Conservation (phyloP, 805 yeast species). For the Priceomyces carsonii region DNA sequence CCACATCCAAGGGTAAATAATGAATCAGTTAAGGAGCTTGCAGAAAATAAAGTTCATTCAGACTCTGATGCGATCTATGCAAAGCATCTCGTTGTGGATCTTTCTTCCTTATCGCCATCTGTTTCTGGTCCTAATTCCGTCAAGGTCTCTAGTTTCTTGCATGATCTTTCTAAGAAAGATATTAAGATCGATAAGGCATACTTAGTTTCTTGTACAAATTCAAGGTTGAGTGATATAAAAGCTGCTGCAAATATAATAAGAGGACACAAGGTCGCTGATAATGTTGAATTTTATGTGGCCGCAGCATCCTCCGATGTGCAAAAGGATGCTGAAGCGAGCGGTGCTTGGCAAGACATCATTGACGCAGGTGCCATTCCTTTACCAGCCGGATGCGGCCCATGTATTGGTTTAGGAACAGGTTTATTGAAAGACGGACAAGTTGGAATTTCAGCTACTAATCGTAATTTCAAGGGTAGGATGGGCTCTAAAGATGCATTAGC, state of each 20-base stretch:
- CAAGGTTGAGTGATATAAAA: slow-evolving; percentile 86
- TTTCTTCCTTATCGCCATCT: slow-evolving; percentile 79
- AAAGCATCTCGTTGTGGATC: slow-evolving; percentile 80
- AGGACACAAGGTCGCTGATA: slow-evolving; percentile 80
- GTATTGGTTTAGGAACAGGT: slow-evolving; percentile 97
- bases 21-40: slow-evolving; percentile 55
- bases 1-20: slow-evolving; percentile 83
- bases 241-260: slow-evolving; percentile 90
- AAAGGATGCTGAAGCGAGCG: slow-evolving; percentile 83
- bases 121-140: slow-evolving; percentile 98
- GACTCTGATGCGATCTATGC: slow-evolving; percentile 86
- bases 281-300: slow-evolving; percentile 94
- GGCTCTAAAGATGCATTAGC: slow-evolving; percentile 97
- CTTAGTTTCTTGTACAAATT: slow-evolving; percentile 96
- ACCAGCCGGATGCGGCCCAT: slow-evolving; percentile 99
- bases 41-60: slow-evolving; percentile 46
- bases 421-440: slow-evolving; percentile 93
- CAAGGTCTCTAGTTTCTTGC: slow-evolving; percentile 78
- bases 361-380: slow-evolving; percentile 94
- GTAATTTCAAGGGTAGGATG: slow-evolving; percentile 99
- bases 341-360: slow-evolving; percentile 88
- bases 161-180: slow-evolving; percentile 70
- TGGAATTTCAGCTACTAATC: slow-evolving; percentile 96
- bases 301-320: slow-evolving; percentile 96
- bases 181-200: slow-evolving; percentile 90